A percentile compares a stretch with the other conserved stretches of the same genome.
phyloP scores from a whole-genome alignment of 768 basidiomycete genomes.

The Hericium coralloides region DNA sequence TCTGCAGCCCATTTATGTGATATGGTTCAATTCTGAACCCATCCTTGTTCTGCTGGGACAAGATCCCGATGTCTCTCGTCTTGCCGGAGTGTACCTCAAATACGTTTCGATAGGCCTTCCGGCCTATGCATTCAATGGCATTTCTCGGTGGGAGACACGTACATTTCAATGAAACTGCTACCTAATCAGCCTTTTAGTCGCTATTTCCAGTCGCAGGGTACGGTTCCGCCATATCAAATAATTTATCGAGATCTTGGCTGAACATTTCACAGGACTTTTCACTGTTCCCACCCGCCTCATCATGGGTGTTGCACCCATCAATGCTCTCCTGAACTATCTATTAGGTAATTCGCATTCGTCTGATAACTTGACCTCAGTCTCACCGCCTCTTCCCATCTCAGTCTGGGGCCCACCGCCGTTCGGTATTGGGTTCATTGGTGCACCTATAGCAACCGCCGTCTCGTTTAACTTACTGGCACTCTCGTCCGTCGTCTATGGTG shows the following conservation, averaged over 20 bases:
- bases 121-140: constrained; percentile 50
- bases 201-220: constrained; percentile 80
- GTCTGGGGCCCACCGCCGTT: constrained; percentile 81
- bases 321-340: constrained; percentile 72
- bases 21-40: constrained; percentile 80
- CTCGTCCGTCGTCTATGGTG: constrained; percentile 53
- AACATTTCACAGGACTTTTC: constrained; percentile 52
- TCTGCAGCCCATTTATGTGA: constrained; percentile 40
- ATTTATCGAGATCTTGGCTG: neutral
- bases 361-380: constrained; percentile 9
- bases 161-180: neutral
- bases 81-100: constrained; percentile 70
- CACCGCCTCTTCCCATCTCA: constrained; percentile 3
- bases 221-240: neutral
- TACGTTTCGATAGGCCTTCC: constrained; percentile 76
- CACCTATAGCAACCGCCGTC: constrained; percentile 82
- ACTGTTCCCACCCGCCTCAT: constrained; percentile 79
- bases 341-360: constrained; percentile 42
- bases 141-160: constrained; percentile 34
- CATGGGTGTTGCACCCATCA: constrained; percentile 76
- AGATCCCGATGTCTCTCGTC: constrained; percentile 75
- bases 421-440: constrained; percentile 84
- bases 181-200: constrained; percentile 29
- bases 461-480: constrained; percentile 80
- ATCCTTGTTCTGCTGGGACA: constrained; percentile 70